phyloP scores from a whole-genome alignment of 2,329 filamentous ascomycete genomes.

The Colletotrichum cereale region DNA sequence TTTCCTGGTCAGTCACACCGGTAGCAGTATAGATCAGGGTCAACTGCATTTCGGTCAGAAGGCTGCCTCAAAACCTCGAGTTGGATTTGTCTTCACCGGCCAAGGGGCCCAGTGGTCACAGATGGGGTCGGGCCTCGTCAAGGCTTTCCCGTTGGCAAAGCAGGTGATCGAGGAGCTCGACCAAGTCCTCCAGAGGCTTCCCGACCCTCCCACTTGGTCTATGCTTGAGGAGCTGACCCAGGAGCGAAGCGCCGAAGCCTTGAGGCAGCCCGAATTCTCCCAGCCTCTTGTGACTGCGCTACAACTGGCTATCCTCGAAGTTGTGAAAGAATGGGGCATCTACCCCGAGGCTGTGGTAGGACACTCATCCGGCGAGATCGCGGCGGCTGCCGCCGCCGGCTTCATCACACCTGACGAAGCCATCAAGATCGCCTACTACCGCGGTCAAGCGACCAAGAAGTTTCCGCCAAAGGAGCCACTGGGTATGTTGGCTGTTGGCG shows the following conservation, averaged over 20 bases:
- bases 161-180: conserved; percentile 42
- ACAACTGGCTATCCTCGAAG: conserved; percentile 49
- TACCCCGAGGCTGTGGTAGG: conserved; percentile 29
- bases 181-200: conserved; percentile 29
- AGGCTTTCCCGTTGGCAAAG: conserved; percentile 6
- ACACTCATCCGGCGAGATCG: conserved; percentile 43
- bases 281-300: conserved; percentile 53
- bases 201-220: conserved; percentile 40
- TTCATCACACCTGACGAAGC: conserved; percentile 5
- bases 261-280: conserved; percentile 50
- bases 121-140: conserved; percentile 43
- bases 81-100: conserved; percentile 46
- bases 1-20: conserved; percentile 39
- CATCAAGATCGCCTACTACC: conserved; percentile 29
- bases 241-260: conserved; percentile 1
- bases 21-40: neutral
- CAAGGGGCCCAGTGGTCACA: conserved; percentile 50
- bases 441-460: conserved; percentile 17
- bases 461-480: neutral
- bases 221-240: conserved; percentile 43
- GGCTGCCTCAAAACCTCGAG: neutral
- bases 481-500: conserved; percentile 27
- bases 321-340: conserved; percentile 42
- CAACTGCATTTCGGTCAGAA: conserved; percentile 8
- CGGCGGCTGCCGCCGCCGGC: conserved; percentile 42